Evolutionary conservation across 176 grass and related monocot species (phyloP).

Genomic region (Poa pratensis): DNA sequence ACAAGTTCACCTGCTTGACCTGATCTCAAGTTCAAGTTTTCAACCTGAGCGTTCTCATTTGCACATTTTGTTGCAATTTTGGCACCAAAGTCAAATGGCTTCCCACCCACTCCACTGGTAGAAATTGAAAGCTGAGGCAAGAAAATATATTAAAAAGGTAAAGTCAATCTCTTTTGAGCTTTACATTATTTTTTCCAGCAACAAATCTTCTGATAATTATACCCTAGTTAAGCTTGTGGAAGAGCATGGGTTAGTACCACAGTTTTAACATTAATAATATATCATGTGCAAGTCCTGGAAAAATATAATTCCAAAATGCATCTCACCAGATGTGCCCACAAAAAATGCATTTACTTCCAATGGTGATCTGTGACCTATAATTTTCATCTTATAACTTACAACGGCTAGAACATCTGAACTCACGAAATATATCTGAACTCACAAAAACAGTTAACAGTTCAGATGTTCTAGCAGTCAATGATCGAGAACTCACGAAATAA

Average conservation of each 20-base stretch:
- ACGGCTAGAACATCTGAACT: too few species aligned
- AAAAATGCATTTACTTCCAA: not conserved
- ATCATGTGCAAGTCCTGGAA: not conserved
- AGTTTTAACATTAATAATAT: not conserved
- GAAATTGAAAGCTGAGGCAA: constrained; percentile 47
- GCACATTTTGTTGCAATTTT: constrained; percentile 50
- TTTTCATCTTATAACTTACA: too few species aligned
- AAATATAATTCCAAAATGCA: not conserved
- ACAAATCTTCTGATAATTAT: not conserved
- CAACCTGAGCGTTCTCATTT: constrained; percentile 32
- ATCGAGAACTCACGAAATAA: not conserved
- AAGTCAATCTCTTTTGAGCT: not conserved
- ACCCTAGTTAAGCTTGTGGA: not conserved
- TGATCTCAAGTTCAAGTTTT: constrained; percentile 36
- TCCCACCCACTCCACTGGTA: not conserved
- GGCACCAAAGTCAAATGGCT: constrained; percentile 39
- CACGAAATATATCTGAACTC: too few species aligned
- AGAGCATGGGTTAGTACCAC: not conserved
- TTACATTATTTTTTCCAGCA: not conserved
- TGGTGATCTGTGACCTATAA: not conserved
- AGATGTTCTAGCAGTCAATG: not conserved
- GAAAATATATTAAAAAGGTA: constrained; percentile 7
- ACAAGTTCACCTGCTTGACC: constrained; percentile 32
- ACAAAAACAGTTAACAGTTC: not conserved
- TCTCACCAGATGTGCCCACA: not conserved